phyloP scores from a whole-genome alignment of 2,329 filamentous ascomycete species.

The Fusarium hostae region DNA sequence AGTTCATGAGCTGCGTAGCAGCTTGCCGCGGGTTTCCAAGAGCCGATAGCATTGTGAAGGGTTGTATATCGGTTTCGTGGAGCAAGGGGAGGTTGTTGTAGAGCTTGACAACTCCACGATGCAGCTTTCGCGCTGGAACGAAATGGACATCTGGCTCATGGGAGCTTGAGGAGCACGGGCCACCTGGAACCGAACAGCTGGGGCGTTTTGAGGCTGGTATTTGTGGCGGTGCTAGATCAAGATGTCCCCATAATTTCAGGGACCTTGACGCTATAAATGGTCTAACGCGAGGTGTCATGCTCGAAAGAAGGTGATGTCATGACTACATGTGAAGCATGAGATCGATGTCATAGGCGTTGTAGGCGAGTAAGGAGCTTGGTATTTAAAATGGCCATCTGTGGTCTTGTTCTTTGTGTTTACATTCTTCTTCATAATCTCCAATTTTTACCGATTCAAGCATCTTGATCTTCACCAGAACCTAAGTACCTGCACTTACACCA shows the following conservation, averaged over 20 bases:
- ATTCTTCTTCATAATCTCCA: not conserved
- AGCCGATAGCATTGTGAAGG: slow-evolving; percentile 69
- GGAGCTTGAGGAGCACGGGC: slow-evolving; percentile 32
- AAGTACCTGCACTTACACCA: not conserved
- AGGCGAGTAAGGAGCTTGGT: slow-evolving; percentile 23
- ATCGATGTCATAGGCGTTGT: slow-evolving; percentile 44
- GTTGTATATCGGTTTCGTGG: not conserved
- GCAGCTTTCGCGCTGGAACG: slow-evolving; percentile 20
- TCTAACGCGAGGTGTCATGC: slow-evolving; percentile 25
- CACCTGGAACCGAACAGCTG: slow-evolving; percentile 14
- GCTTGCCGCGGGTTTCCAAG: slow-evolving; percentile 83
- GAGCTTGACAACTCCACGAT: slow-evolving; percentile 36
- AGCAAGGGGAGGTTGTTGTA: slow-evolving; percentile 4
- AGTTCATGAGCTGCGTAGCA: slow-evolving; percentile 86
- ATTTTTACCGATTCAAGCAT: not conserved
- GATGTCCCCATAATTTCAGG: slow-evolving; percentile 24
- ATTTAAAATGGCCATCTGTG: slow-evolving; percentile 25
- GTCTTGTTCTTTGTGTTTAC: not conserved
- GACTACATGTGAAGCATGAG: slow-evolving; percentile 26
- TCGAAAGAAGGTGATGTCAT: slow-evolving; percentile 44
- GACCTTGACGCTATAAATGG: slow-evolving; percentile 28
- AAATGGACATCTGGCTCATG: slow-evolving; percentile 41
- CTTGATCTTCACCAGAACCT: not conserved
- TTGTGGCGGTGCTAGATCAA: slow-evolving; percentile 19
- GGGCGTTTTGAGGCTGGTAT: slow-evolving; percentile 20